phyloP scores from a whole-genome alignment of 345 rosid genomes.

The Combretum micranthum region DNA sequence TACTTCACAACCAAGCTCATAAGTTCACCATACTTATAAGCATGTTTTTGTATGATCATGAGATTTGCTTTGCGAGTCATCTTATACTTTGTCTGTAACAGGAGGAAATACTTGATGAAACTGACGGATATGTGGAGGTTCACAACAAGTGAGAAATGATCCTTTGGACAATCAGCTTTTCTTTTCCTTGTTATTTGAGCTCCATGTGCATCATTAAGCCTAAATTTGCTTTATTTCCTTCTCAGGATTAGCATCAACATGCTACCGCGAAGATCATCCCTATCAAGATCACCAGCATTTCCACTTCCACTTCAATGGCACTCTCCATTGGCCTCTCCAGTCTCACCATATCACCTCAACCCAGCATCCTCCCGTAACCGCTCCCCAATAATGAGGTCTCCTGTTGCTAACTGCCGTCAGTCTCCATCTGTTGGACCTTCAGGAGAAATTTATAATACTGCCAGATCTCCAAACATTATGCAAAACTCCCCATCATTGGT shows the following conservation, averaged over 20 bases:
- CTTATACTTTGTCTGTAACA: slow-evolving; percentile 12
- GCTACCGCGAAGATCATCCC: slow-evolving; percentile 30
- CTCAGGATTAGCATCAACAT: slow-evolving; percentile 53
- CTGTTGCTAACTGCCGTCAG: slow-evolving; percentile 33
- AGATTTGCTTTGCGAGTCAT: background rate
- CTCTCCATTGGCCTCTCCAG: slow-evolving; percentile 30
- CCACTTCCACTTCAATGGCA: slow-evolving; percentile 24
- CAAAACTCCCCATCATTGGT: background rate
- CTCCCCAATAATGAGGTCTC: slow-evolving; percentile 46
- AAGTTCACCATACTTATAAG: too few relatives aligned
- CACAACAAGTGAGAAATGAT: slow-evolving; percentile 37
- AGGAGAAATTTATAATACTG: slow-evolving; percentile 16
- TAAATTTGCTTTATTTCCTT: background rate
- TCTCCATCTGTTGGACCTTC: slow-evolving; percentile 55
- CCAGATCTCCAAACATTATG: slow-evolving; percentile 7
- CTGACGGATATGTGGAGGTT: slow-evolving; percentile 55
- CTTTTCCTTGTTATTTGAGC: background rate
- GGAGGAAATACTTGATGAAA: slow-evolving; percentile 82
- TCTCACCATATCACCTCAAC: slow-evolving; percentile 30
- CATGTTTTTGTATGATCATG: background rate
- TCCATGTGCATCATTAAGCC: background rate
- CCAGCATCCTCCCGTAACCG: slow-evolving; percentile 34
- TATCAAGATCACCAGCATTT: slow-evolving; percentile 29
- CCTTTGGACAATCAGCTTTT: background rate
- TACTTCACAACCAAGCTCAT: too few relatives aligned